phyloP scores from a whole-genome alignment of 1,284 basidiomycete species.

The Rhodotorula sp. region DNA sequence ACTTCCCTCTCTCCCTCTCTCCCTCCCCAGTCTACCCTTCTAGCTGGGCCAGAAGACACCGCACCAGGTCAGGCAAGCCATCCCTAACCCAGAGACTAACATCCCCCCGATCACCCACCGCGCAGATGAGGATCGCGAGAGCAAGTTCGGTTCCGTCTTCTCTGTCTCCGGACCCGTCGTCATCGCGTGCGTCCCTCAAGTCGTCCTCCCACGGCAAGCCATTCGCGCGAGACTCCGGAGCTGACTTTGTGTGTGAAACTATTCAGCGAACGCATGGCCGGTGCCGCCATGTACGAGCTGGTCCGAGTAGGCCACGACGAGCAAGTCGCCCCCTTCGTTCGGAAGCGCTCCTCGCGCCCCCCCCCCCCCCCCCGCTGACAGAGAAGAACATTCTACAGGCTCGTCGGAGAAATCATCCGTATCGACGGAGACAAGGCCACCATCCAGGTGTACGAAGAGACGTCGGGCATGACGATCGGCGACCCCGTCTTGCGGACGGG shows the following conservation, averaged over 20 bases:
- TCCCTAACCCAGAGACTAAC: neutral
- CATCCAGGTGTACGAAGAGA: slow-evolving; percentile 99
- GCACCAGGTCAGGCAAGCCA: no score
- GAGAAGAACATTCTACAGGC: slow-evolving; percentile 11
- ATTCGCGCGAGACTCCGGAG: neutral
- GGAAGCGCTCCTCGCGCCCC: neutral
- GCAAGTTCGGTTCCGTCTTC: slow-evolving; percentile 83
- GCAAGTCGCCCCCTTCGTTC: slow-evolving; percentile 20
- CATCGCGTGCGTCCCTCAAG: slow-evolving; percentile 59
- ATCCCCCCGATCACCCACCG: neutral
- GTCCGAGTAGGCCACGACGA: slow-evolving; percentile 90
- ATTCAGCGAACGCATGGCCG: slow-evolving; percentile 77
- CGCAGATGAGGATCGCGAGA: slow-evolving; percentile 82
- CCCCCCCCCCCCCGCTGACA: neutral
- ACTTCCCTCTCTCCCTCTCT: neutral
- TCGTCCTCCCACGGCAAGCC: neutral
- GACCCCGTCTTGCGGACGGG: slow-evolving; percentile 97
- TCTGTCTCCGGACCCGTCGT: slow-evolving; percentile 96
- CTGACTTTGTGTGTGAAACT: neutral
- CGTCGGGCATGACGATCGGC: slow-evolving; percentile 81
- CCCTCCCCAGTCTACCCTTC: neutral
- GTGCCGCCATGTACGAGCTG: slow-evolving; percentile 95
- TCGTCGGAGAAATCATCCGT: slow-evolving; percentile 81
- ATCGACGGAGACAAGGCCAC: slow-evolving; percentile 96
- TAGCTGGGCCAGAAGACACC: no score